A percentile compares a stretch with the other conserved stretches of the same genome.
Conservation (phyloP, 73 alveolate species). For the Paramecium octaurelia region DNA sequence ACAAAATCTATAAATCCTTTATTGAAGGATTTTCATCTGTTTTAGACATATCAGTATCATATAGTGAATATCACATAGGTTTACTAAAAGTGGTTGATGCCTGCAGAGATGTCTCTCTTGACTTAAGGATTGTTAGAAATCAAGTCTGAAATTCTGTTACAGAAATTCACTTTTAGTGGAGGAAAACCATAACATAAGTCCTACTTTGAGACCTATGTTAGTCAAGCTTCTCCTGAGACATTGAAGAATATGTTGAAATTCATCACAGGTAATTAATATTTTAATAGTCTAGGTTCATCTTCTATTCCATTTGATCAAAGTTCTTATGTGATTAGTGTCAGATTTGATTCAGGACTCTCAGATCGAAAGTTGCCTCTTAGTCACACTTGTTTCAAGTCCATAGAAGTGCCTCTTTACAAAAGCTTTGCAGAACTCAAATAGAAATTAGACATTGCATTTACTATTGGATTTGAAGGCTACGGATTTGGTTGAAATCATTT, state of each 20-base stretch:
- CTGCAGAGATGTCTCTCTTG: conserved; percentile 39
- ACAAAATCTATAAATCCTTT: background rate
- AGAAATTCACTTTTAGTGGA: background rate
- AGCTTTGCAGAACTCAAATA: conserved; percentile 26
- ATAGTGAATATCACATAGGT: background rate
- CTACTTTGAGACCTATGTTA: conserved; percentile 37
- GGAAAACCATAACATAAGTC: conserved; percentile 13
- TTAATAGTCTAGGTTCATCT: conserved; percentile 22
- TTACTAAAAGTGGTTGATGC: conserved; percentile 22
- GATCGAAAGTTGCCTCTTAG: conserved; percentile 20
- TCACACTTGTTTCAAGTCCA: conserved; percentile 59
- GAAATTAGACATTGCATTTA: conserved; percentile 59
- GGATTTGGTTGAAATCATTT: conserved; percentile 55
- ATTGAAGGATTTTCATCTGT: conserved; percentile 50
- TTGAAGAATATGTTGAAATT: conserved; percentile 54
- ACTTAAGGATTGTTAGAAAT: conserved; percentile 53
- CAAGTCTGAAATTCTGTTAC: background rate
- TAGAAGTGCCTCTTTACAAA: conserved; percentile 56
- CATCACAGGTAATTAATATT: conserved; percentile 41
- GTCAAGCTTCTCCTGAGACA: conserved; percentile 1
- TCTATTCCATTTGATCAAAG: conserved; percentile 52
- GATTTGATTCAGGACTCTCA: background rate
- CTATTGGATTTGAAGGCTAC: conserved; percentile 60
- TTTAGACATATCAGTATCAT: background rate
- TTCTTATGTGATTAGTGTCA: background rate